Conservation (phyloP, 371 early-diverging fungal genomes). For the Haplosporangium sp. region DNA sequence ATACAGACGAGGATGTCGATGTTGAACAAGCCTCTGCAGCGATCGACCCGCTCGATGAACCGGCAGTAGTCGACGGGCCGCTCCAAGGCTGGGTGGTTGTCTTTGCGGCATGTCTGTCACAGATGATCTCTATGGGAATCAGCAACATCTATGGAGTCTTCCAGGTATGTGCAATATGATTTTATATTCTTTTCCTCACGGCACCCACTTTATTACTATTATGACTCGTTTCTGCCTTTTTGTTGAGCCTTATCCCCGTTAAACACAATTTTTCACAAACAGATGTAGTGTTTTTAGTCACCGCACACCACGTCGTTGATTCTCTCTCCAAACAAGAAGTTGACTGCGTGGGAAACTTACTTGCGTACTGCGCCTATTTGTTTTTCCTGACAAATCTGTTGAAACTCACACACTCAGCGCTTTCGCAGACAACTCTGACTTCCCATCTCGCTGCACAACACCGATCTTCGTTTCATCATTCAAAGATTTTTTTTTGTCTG, state of each 20-base stretch:
- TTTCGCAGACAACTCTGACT: too few relatives aligned
- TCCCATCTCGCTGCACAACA: too few relatives aligned
- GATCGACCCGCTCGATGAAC: constrained; percentile 11
- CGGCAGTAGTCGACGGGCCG: constrained; percentile 22
- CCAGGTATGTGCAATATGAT: constrained; percentile 26
- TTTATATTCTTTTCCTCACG: too few relatives aligned
- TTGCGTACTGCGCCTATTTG: neutral
- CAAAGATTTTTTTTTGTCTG: too few relatives aligned
- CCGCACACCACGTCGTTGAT: neutral
- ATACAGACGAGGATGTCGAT: constrained; percentile 4
- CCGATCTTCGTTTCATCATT: too few relatives aligned
- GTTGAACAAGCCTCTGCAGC: constrained; percentile 13
- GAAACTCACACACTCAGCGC: neutral
- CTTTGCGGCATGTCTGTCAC: constrained; percentile 54
- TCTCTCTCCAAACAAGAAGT: neutral
- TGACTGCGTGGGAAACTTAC: constrained; percentile 15
- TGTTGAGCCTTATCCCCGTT: constrained; percentile 20
- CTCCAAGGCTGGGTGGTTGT: constrained; percentile 60
- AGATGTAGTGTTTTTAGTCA: too few relatives aligned
- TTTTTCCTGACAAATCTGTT: neutral
- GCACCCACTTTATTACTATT: neutral
- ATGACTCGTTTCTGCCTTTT: constrained; percentile 54
- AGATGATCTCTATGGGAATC: constrained; percentile 61
- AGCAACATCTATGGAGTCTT: constrained; percentile 60
- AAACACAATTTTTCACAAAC: neutral